Base-by-base conservation (phyloP, 176 grass and related monocot species). In the Oryza rufipogon region DNA sequence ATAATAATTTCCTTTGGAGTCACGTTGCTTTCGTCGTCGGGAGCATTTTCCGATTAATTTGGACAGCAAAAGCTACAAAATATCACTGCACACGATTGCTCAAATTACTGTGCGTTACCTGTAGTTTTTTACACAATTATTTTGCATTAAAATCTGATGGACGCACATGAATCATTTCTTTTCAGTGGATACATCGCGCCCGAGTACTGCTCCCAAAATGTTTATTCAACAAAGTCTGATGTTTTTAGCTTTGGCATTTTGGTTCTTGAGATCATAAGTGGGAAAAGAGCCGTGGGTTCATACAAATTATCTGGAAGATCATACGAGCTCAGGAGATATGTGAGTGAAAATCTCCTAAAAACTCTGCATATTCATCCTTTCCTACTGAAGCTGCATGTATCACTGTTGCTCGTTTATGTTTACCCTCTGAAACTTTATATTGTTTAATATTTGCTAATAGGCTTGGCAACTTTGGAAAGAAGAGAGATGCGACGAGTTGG, bases 141-240 rank as follows among this genome's bases (percentile, higher is more conserved):
- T 34, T 56, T 19, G 26, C 15, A 5, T 0, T 51, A 9, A 11
- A 14, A 33, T 4, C 72, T 49, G 17, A 52, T 13, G 6, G 6
- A 58, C 20, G n/a, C 8, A 23, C 58, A 63, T 63, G n/a, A 61
- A 46, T 83, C 38, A 4, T 58, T 60, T 65, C 4, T 73, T 52
- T 75, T 13, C 88, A 90, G 84, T 25, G 88, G 88, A 81, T 90
- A 90, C 47, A 87, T 90, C 47, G 83, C 88, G 9, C 88, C 88
- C 2, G 83, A 90, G n/a, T 90, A 86, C 60, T 84, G 13, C 46
- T 80, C 72, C 56, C 78, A 90, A 68, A 85, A 36, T 15, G 41
- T 66, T 25, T 90, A 81, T 56, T 90, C 84, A 36, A 78, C 81
- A 25, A 90, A 68, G 51, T 90, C 84, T 5, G 88, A 90, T 6